Evolutionary conservation across 805 yeast genomes (phyloP).

Genomic region (Suhomyces vadensis): DNA sequence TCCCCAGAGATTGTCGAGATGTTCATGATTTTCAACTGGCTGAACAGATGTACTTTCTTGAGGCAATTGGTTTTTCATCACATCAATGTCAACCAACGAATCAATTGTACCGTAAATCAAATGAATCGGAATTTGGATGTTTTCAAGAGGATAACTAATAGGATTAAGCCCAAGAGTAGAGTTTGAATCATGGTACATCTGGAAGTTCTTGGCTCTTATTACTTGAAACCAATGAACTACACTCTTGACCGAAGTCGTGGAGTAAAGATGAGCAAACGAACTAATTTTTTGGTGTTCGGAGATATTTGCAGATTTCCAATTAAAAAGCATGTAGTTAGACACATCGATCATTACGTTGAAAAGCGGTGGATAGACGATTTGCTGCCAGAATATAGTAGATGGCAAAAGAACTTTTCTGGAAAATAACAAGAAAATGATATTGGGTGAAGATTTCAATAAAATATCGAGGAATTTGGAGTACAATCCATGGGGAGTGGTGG

Average conservation of each 20-base stretch:
- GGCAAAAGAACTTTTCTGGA: conserved; percentile 76
- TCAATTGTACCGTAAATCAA: conserved; percentile 79
- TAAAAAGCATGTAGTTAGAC: conserved; percentile 66
- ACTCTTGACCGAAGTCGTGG: conserved; percentile 69
- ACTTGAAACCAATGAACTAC: conserved; percentile 48
- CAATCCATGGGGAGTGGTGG: conserved; percentile 87
- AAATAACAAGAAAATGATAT: conserved; percentile 66
- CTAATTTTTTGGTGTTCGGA: conserved; percentile 69
- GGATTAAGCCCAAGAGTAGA: conserved; percentile 30
- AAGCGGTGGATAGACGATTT: conserved; percentile 72
- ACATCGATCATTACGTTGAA: conserved; percentile 71
- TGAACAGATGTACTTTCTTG: conserved; percentile 45
- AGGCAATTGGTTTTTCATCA: conserved; percentile 72
- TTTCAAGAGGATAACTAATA: conserved; percentile 40
- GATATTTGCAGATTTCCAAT: conserved; percentile 79
- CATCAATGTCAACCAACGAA: conserved; percentile 82
- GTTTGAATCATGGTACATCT: conserved; percentile 76
- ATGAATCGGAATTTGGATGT: conserved; percentile 62
- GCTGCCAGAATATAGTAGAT: conserved; percentile 78
- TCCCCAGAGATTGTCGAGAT: conserved; percentile 91
- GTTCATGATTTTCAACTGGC: conserved; percentile 76
- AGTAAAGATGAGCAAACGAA: conserved; percentile 84
- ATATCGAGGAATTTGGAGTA: conserved; percentile 75
- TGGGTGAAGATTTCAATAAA: conserved; percentile 74
- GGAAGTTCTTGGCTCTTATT: conserved; percentile 71